These are phyloP conservation scores for Dimargaris verticillata DNA, from an alignment of 192 early-diverging fungal species.

Conservation along the genomic window DNA sequence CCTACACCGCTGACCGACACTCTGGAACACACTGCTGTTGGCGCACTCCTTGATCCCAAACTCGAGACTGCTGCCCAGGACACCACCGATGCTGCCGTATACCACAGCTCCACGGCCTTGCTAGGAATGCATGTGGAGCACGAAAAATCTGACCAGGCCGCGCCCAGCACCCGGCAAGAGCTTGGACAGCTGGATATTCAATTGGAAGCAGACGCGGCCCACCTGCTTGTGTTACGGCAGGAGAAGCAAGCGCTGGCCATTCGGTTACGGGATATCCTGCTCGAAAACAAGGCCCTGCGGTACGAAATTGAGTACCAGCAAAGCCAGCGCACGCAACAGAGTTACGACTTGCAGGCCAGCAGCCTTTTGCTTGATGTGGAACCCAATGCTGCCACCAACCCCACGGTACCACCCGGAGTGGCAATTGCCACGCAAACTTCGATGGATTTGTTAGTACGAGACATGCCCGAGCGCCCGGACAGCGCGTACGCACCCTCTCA, in stretches of 20 bases:
- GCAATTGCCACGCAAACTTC: neutral
- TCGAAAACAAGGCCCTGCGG: conserved; percentile 8
- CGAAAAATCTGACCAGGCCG: too few relatives aligned
- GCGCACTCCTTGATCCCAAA: too few relatives aligned
- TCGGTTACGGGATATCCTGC: neutral
- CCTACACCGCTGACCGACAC: neutral
- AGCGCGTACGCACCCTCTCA: neutral
- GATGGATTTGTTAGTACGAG: too few relatives aligned
- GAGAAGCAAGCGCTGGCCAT: conserved; percentile 3
- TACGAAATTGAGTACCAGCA: conserved; percentile 9
- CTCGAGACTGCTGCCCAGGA: too few relatives aligned
- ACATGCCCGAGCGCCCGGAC: neutral
- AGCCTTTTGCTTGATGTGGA: neutral
- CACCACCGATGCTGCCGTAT: too few relatives aligned
- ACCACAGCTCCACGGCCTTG: too few relatives aligned
- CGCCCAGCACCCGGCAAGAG: too few relatives aligned
- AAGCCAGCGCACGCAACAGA: neutral
- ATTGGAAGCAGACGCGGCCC: neutral
- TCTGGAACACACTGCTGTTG: neutral
- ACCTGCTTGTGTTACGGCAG: neutral
- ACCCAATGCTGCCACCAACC: neutral
- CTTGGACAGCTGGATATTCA: neutral
- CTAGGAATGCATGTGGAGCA: too few relatives aligned
- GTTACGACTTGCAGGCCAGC: neutral
- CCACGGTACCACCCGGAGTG: neutral